Conservation (phyloP, 306 rosid genomes). For the Rubus idaeus region DNA sequence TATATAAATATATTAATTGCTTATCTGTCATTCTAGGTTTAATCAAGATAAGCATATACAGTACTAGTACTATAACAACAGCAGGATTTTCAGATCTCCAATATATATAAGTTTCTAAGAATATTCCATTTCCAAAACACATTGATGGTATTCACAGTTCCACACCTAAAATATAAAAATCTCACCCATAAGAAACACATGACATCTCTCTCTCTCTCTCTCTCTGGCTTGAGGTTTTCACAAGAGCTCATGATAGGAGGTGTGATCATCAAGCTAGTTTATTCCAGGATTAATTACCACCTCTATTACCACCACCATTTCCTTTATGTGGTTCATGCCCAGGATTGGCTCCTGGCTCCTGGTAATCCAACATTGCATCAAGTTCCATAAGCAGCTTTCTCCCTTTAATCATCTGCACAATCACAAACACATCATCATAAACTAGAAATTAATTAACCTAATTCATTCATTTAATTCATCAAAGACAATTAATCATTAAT, state of each 20-base stretch:
- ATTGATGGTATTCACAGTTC: conserved; percentile 9
- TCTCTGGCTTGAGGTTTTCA: not conserved
- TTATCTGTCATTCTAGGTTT: not conserved
- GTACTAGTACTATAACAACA: not conserved
- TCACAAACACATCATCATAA: conserved; percentile 12
- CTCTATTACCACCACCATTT: conserved; percentile 21
- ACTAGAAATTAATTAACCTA: not conserved
- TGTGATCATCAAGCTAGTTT: not conserved
- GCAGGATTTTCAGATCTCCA: not conserved
- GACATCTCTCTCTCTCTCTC: conserved; percentile 12
- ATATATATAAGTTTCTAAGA: not conserved
- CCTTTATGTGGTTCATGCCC: conserved; percentile 44
- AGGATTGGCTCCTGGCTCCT: conserved; percentile 50
- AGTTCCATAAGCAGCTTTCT: conserved; percentile 38
- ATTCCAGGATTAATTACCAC: conserved; percentile 1
- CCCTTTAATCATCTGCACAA: conserved; percentile 18
- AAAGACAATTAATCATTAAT: not conserved
- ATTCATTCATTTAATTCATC: not conserved
- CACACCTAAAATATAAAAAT: conserved; percentile 10
- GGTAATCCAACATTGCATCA: conserved; percentile 44
- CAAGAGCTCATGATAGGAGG: not conserved
- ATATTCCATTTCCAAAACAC: not conserved
- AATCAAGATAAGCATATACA: not conserved
- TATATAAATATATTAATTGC: not conserved
- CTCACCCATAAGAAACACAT: conserved; percentile 12